Evolutionary conservation across 306 rosid genomes (phyloP).

Genomic region (Senna siamea): DNA sequence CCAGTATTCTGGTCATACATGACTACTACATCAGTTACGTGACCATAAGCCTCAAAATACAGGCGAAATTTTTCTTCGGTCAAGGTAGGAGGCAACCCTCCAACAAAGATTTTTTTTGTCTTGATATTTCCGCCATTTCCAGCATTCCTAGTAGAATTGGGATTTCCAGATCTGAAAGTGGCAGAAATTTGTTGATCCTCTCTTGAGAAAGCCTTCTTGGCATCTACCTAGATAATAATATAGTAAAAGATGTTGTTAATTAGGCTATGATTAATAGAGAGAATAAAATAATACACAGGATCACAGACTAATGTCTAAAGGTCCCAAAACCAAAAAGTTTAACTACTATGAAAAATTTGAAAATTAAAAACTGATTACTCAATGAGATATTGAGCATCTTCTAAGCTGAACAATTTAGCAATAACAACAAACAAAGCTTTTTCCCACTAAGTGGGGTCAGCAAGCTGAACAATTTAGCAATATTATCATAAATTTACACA

Average conservation of each 20-base stretch:
- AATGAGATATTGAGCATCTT: too few relatives aligned
- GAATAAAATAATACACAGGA: neutral
- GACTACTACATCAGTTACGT: constrained; percentile 92
- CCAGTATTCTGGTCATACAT: constrained; percentile 98
- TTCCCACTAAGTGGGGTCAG: too few relatives aligned
- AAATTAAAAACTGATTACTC: too few relatives aligned
- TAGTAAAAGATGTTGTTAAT: constrained; percentile 37
- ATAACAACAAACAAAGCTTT: too few relatives aligned
- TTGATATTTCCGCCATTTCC: constrained; percentile 83
- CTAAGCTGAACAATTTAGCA: too few relatives aligned
- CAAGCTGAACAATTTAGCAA: too few relatives aligned
- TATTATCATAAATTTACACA: too few relatives aligned
- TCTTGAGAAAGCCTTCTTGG: constrained; percentile 92
- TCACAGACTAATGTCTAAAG: neutral
- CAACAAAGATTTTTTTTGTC: constrained; percentile 94
- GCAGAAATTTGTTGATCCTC: constrained; percentile 90
- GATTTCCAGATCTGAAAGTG: constrained; percentile 65
- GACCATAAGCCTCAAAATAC: constrained; percentile 82
- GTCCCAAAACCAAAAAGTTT: neutral
- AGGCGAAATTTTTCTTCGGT: constrained; percentile 85
- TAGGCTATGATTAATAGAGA: constrained; percentile 12
- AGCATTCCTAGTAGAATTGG: constrained; percentile 59
- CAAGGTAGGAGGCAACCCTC: constrained; percentile 90
- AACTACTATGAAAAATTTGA: too few relatives aligned
- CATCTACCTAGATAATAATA: constrained; percentile 76